Base-by-base conservation (phyloP, 257 asterid species). In the Nicotiana noctiflora region DNA sequence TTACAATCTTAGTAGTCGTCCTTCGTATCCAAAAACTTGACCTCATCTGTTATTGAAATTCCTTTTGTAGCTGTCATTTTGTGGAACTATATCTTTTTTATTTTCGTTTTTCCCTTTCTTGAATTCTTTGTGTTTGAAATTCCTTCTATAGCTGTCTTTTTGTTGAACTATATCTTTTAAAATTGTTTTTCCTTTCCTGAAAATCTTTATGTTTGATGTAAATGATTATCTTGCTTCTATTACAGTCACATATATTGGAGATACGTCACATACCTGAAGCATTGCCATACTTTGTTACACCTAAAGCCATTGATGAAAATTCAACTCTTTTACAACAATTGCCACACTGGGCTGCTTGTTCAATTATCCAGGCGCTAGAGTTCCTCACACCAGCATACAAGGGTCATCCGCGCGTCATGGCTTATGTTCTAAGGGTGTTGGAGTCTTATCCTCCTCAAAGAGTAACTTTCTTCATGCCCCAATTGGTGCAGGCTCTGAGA, bases 391-490 rank as follows among this genome's bases (percentile, higher is more conserved):
- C 99, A 19, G 90, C 97, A 34, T 96, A 90, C 86, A 96, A 92
- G 88, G 98, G 99, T 77, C 98, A 96, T 90, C 93, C 97, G 57
- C 96, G 99, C 64, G 99, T 96, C 83, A 96, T 96, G 99, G 99
- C 99, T 85, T 96, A 96, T 88, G 92, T 96, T 84, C 96, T 96
- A 76, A 90, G 98, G 90, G 99, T 96, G 86, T 86, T 96, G 94
- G 99, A 96, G 82, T 90, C 98, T 79, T 96, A 96, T 88, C 99
- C 99, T 44, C 98, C 99, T 63, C 98, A 89, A 82, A 81, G 91
- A 80, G 99, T 96, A 85, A 94, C 98, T 64, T 96, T 96, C 89
- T 96, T 96, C 92, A 96, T 96, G 99, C 98, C 99, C 83, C 99
- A 96, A 90, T 84, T 96, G 89, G 97, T 96, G 84, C 99, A 96